Conservation (phyloP, 192 early-diverging fungal genomes). For the Obelidium mucronatum region DNA sequence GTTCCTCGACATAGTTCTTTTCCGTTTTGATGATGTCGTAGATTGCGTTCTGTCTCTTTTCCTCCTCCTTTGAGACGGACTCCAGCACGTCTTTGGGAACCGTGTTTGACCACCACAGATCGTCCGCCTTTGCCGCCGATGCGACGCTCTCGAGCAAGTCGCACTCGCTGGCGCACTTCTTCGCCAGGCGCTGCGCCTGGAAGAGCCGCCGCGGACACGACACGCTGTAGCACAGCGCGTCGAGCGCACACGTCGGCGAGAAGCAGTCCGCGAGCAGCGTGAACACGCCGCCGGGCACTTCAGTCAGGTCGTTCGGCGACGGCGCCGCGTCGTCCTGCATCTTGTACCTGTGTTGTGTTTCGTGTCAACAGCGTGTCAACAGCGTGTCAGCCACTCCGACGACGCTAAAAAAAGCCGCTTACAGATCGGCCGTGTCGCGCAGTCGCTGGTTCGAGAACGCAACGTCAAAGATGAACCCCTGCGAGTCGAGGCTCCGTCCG, state of each 20-base stretch:
- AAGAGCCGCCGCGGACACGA: conserved; percentile 83
- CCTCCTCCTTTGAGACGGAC: conserved; percentile 74
- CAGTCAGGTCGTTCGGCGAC: conserved; percentile 10
- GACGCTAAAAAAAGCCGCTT: background rate
- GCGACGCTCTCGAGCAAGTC: background rate
- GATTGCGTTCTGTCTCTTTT: conserved; percentile 91
- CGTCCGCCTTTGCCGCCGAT: too few species aligned
- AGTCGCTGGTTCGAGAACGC: conserved; percentile 85
- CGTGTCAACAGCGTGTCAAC: background rate
- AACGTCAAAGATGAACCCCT: conserved; percentile 93
- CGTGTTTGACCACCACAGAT: conserved; percentile 83
- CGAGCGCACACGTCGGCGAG: conserved; percentile 86
- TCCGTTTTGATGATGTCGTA: conserved; percentile 93
- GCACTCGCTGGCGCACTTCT: background rate
- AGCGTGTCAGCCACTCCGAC: too few species aligned
- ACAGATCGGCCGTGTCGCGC: conserved; percentile 84
- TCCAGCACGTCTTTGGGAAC: conserved; percentile 79
- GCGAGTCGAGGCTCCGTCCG: conserved; percentile 88
- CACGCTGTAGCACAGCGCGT: conserved; percentile 87
- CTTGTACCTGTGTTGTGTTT: conserved; percentile 46
- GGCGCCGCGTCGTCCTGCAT: conserved; percentile 66
- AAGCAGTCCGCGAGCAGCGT: conserved; percentile 92
- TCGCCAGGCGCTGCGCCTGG: conserved; percentile 60
- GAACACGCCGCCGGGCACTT: conserved; percentile 86
- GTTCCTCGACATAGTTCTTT: conserved; percentile 88